phyloP scores from a whole-genome alignment of 164 flowering plant genomes.

The Stephania yunnanensis region DNA sequence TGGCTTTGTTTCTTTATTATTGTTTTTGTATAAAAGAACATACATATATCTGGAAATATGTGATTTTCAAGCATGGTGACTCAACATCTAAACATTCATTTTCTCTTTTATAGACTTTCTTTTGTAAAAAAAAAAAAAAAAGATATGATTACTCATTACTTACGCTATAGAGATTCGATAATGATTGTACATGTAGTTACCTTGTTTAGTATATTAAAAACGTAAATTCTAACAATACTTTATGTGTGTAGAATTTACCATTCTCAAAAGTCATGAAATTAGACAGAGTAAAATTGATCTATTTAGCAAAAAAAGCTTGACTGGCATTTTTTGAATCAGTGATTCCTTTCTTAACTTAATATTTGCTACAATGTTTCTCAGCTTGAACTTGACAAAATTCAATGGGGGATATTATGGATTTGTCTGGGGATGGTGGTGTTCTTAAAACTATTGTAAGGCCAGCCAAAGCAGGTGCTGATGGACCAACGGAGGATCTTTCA shows the following conservation, averaged over 20 bases:
- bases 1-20: too few relatives aligned
- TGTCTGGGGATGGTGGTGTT: slow-evolving; percentile 91
- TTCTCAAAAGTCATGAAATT: neutral
- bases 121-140: too few relatives aligned
- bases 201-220: neutral
- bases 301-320: neutral
- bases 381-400: slow-evolving; percentile 14
- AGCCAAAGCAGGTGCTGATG: slow-evolving; percentile 61
- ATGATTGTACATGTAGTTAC: too few relatives aligned
- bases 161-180: too few relatives aligned
- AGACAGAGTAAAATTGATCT: neutral
- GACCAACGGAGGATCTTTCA: slow-evolving; percentile 74
- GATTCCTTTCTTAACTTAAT: neutral
- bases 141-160: too few relatives aligned
- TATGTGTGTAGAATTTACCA: neutral
- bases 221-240: neutral
- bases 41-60: too few relatives aligned
- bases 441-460: slow-evolving; percentile 54
- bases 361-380: neutral
- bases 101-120: too few relatives aligned
- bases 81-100: too few relatives aligned
- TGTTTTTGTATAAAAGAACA: too few relatives aligned
- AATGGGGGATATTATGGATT: slow-evolving; percentile 72
- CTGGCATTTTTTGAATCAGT: neutral
- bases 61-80: too few relatives aligned